Evolutionary conservation across 768 basidiomycete genomes (phyloP).

Genomic region (Termitomyces sp.): DNA sequence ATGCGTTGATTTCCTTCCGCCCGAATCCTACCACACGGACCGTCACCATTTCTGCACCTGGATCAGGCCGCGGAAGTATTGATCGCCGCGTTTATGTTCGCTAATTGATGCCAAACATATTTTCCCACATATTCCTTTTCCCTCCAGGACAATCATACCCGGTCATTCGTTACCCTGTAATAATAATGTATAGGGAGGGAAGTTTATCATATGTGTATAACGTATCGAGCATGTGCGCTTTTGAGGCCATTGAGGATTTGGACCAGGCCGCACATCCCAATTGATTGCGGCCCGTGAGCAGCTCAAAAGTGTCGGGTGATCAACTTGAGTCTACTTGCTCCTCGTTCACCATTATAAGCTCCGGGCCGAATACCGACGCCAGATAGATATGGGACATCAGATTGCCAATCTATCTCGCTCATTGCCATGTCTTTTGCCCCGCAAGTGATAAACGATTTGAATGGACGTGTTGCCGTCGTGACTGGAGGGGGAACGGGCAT

Average conservation of each 20-base stretch:
- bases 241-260: not conserved
- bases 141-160: not conserved
- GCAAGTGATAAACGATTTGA: conserved; percentile 42
- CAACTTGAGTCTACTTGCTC: conserved; percentile 4
- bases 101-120: not conserved
- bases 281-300: conserved; percentile 1
- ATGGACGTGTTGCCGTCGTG: conserved; percentile 51
- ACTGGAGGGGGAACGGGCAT: conserved; percentile 53
- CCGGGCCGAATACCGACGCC: not conserved
- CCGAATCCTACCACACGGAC: not conserved
- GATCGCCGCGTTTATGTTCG: not conserved
- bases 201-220: not conserved
- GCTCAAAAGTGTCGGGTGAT: not conserved
- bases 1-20: conserved; percentile 2
- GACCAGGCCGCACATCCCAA: not conserved
- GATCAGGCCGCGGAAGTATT: not conserved
- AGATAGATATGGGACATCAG: conserved; percentile 2
- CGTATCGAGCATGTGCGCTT: not conserved
- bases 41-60: conserved; percentile 1
- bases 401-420: conserved; percentile 1
- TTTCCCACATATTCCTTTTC: not conserved
- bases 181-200: not conserved
- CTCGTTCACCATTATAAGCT: conserved; percentile 1
- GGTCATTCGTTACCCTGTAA: not conserved
- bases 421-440: conserved; percentile 27